Percentiles rank a stretch among this genome's conserved stretches.
Conservation (phyloP, 805 yeast species). For the Candida nanaspora region DNA sequence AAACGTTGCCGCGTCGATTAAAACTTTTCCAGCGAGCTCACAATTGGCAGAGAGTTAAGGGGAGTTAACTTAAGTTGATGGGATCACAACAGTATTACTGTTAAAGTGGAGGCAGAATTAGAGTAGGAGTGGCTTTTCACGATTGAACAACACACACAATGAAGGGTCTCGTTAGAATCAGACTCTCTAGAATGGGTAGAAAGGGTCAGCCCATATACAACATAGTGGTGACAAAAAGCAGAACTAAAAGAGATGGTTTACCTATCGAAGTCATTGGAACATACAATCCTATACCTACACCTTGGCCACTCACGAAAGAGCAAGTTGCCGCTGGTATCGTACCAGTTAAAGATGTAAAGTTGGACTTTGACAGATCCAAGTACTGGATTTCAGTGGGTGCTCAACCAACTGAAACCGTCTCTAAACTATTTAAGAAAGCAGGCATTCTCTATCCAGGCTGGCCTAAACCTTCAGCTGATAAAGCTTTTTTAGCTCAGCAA, state of each 20-base stretch:
- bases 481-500: background rate
- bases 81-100: no score
- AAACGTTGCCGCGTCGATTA: conserved; percentile 1
- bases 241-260: conserved; percentile 73
- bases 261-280: conserved; percentile 96
- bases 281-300: conserved; percentile 76
- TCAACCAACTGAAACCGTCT: conserved; percentile 80
- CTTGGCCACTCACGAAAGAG: conserved; percentile 58
- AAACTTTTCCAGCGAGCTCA: no score
- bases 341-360: conserved; percentile 69
- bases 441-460: conserved; percentile 58
- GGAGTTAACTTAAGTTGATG: background rate
- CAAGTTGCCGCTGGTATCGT: conserved; percentile 48
- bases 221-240: conserved; percentile 77
- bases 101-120: no score
- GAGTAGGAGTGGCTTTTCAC: no score
- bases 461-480: conserved; percentile 30
- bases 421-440: conserved; percentile 67
- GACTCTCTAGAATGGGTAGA: conserved; percentile 91
- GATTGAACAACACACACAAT: conserved; percentile 24
- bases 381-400: conserved; percentile 99
- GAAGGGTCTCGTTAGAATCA: conserved; percentile 75
- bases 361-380: conserved; percentile 84
- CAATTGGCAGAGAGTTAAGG: background rate
- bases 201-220: conserved; percentile 82